Evolutionary conservation across 139 green algal genomes (phyloP).

Genomic region (Haematococcus sp.): DNA sequence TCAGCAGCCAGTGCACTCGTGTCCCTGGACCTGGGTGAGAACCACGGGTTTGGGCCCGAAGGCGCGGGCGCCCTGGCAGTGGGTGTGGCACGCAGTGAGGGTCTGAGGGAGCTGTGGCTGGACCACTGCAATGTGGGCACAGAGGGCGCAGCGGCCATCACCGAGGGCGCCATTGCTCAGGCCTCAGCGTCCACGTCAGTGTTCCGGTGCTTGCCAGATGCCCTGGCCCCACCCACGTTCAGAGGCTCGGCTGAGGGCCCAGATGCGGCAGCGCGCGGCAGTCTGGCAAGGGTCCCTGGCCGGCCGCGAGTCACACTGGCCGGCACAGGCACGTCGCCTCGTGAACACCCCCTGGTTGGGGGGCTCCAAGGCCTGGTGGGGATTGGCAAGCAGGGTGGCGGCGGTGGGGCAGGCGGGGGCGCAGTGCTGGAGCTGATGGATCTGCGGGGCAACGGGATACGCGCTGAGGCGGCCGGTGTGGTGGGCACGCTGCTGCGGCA

Average conservation of each 20-base stretch:
- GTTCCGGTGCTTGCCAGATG: no score
- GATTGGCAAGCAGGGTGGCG: no score
- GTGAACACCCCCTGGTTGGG: no score
- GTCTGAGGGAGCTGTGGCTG: slow-evolving; percentile 4
- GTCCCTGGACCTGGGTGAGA: background rate
- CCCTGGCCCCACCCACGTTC: no score
- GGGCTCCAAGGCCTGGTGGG: no score
- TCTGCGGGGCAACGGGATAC: background rate
- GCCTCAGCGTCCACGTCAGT: no score
- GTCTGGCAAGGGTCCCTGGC: no score
- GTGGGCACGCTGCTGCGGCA: background rate
- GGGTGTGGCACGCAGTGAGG: background rate
- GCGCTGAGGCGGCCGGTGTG: background rate
- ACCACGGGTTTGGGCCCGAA: background rate
- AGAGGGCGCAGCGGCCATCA: background rate
- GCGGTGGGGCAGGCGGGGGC: no score
- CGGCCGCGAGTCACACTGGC: no score
- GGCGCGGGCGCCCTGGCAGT: background rate
- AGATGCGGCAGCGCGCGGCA: no score
- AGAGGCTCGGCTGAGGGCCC: no score
- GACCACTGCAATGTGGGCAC: background rate
- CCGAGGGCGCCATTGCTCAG: background rate
- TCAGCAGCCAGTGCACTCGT: background rate
- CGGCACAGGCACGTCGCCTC: no score
- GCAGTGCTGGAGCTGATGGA: background rate